These are phyloP conservation scores for Exserohilum rostratum DNA, from an alignment of 2,329 filamentous ascomycete species.

Conservation along the genomic window DNA sequence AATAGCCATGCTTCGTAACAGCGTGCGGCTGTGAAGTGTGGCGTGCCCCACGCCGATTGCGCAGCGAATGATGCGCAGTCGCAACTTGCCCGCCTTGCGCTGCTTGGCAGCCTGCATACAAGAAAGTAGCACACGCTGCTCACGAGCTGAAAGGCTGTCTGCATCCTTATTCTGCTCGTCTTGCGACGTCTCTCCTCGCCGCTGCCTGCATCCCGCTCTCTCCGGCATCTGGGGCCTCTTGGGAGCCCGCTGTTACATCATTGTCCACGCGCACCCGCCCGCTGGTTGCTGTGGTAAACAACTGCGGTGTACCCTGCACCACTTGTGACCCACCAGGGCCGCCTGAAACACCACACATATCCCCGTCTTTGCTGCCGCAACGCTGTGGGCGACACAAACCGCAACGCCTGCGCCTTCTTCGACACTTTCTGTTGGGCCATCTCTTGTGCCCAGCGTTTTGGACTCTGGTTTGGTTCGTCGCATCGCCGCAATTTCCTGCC, in stretches of 20 bases:
- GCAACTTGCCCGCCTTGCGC: slow-evolving; percentile 2
- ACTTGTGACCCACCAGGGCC: slow-evolving; percentile 32
- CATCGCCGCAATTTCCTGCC: slow-evolving; percentile 22
- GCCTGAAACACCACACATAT: slow-evolving; percentile 36
- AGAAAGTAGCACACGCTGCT: not conserved
- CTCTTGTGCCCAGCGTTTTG: slow-evolving; percentile 23
- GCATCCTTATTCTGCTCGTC: too few relatives aligned
- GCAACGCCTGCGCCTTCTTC: slow-evolving; percentile 23
- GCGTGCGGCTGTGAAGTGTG: slow-evolving; percentile 16
- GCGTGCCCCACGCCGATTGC: slow-evolving; percentile 13
- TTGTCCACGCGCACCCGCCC: slow-evolving; percentile 14
- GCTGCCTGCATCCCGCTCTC: too few relatives aligned
- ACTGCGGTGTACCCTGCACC: slow-evolving; percentile 21
- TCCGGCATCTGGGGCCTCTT: too few relatives aligned
- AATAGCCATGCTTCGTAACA: slow-evolving; percentile 14
- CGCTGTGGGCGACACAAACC: slow-evolving; percentile 22
- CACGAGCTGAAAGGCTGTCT: too few relatives aligned
- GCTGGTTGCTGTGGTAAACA: slow-evolving; percentile 43
- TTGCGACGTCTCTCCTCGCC: too few relatives aligned
- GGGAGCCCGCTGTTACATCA: slow-evolving; percentile 10
- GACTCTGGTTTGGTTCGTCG: slow-evolving; percentile 17
- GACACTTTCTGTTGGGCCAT: slow-evolving; percentile 10
- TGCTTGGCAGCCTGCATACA: slow-evolving; percentile 7
- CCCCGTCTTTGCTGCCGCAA: slow-evolving; percentile 22
- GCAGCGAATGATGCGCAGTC: slow-evolving; percentile 9